phyloP scores from a whole-genome alignment of 2,329 filamentous ascomycete species.

The Ceratocystis colombiana region DNA sequence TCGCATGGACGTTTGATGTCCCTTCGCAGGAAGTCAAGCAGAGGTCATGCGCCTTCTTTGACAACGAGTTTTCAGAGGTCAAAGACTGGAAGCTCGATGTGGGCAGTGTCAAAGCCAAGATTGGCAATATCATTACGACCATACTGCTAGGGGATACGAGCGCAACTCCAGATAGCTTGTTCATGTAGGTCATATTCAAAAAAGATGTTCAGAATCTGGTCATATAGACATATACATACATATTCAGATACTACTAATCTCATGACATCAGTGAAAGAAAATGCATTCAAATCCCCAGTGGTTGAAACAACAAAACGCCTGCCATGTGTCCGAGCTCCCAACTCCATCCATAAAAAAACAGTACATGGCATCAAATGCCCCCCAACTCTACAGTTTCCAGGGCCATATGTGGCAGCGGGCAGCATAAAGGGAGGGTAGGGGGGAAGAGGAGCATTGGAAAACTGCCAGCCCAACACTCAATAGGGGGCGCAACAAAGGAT shows the following conservation, averaged over 20 bases:
- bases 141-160: constrained; percentile 33
- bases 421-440: too few species aligned
- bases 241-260: neutral
- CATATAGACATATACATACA: neutral
- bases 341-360: constrained; percentile 1
- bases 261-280: constrained; percentile 10
- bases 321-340: neutral
- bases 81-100: constrained; percentile 43
- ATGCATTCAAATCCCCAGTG: neutral
- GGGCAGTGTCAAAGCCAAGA: constrained; percentile 58
- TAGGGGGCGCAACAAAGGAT: neutral
- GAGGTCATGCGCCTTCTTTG: constrained; percentile 32
- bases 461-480: neutral
- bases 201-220: too few species aligned
- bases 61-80: constrained; percentile 29
- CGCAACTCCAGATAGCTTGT: neutral
- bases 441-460: neutral
- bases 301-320: constrained; percentile 14
- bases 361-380: neutral
- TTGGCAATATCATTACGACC: constrained; percentile 57
- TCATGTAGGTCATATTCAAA: neutral
- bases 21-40: constrained; percentile 33
- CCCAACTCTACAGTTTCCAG: neutral
- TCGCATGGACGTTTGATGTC: constrained; percentile 66
- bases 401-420: neutral